Evolutionary conservation across 805 yeast genomes (phyloP).

Genomic region (Metschnikowia orientalis): DNA sequence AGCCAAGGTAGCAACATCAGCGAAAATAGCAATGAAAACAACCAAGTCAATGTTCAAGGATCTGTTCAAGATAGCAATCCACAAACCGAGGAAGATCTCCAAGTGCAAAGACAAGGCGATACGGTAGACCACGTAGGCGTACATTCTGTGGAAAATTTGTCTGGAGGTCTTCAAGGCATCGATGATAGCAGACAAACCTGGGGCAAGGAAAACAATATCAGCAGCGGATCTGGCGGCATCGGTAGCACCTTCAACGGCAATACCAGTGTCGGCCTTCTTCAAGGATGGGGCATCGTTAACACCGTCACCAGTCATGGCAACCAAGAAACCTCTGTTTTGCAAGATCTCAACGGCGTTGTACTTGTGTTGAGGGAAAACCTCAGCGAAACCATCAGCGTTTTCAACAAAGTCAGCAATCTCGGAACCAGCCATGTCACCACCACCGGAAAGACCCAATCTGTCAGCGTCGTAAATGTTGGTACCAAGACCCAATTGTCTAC

Average conservation of each 20-base stretch:
- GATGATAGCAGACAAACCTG: constrained; percentile 92
- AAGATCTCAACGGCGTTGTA: constrained; percentile 92
- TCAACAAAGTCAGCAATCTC: constrained; percentile 96
- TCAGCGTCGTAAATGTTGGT: constrained; percentile 96
- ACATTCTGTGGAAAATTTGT: constrained; percentile 98
- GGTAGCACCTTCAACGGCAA: constrained; percentile 97
- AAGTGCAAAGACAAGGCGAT: constrained; percentile 92
- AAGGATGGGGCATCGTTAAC: constrained; percentile 97
- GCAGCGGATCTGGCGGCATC: constrained; percentile 98
- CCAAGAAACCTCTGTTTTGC: constrained; percentile 94
- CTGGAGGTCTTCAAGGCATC: constrained; percentile 90
- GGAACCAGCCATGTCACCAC: constrained; percentile 94
- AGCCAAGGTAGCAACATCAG: constrained; percentile 95
- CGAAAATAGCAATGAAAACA: constrained; percentile 95
- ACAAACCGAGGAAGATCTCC: constrained; percentile 90
- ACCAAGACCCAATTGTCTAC: constrained; percentile 96
- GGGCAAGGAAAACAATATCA: constrained; percentile 89
- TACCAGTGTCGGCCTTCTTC: constrained; percentile 86
- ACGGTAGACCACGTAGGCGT: constrained; percentile 96
- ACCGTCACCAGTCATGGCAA: constrained; percentile 99
- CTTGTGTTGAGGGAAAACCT: constrained; percentile 97
- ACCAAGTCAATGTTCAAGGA: constrained; percentile 85
- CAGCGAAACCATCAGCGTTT: constrained; percentile 96
- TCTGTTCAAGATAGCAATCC: constrained; percentile 91
- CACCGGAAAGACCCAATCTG: constrained; percentile 89